Base-by-base conservation (phyloP, 768 basidiomycete species). In the Piloderma croceum region DNA sequence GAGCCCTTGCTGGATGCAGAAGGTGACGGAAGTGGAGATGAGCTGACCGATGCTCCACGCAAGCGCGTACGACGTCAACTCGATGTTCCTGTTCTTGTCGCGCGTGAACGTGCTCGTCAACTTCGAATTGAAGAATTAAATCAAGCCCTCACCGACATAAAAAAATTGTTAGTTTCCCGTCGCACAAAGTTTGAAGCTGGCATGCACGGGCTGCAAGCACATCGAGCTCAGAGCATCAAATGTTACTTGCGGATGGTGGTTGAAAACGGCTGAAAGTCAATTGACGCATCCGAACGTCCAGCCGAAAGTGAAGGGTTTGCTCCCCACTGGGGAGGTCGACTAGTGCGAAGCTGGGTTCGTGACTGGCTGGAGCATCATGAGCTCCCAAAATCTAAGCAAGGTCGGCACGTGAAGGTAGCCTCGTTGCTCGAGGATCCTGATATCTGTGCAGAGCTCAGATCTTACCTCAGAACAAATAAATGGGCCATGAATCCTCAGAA, bases 31-130 rank as follows among this genome's bases (percentile, higher is more conserved):
- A 9, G 10, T 29, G 27, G 10, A 29, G 9, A 9, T 15, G 9
- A 9, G 10, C 27, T 9, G 15, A 29, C 15, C 31, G 29, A 19
- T 17, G 7, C 33, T 38, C 43, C 52, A 3, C 51, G 55, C 7
- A 41, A 55, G 15, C 49, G 49, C 12, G 60, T 56, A 45, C 45
- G 51, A 11, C 39, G 29, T 5, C 44, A 47, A 20, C 51, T 54
- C 19, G 49, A 46, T 9, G 42, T 62, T 29, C 55, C 58, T 9
- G 27, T 15, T 9, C 27, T 9, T 9, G 27, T 29, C 15, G 27
- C 27, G 15, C 27, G 27, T 29, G 9, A 9, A 15, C 27, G 27
- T 15, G 27, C 27, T 9, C 9, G 27, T 15, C 10, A 29, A 29
- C 10, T 15, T 29, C 27, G 27, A 29, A 15, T 15, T 9, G 15